These are phyloP conservation scores for Aspergillus texensis DNA, from an alignment of 2,329 filamentous ascomycete genomes.

Conservation along the genomic window DNA sequence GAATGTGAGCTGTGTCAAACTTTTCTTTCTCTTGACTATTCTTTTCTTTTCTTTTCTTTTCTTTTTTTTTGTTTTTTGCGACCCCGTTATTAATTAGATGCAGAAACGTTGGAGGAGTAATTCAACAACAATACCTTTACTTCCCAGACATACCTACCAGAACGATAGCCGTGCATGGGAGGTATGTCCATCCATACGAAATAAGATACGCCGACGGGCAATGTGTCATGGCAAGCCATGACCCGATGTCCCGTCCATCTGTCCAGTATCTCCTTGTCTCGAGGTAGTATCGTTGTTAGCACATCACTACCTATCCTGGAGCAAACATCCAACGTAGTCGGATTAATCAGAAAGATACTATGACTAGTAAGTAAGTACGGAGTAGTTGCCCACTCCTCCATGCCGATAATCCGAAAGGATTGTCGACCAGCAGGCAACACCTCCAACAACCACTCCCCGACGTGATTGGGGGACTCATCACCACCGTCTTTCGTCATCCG, in stretches of 20 bases:
- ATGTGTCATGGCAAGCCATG: background rate
- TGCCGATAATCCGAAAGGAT: constrained; percentile 13
- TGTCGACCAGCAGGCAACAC: background rate
- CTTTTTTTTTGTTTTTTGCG: background rate
- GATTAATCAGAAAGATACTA: background rate
- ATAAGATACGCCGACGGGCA: background rate
- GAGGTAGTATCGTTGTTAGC: background rate
- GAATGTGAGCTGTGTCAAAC: constrained; percentile 19
- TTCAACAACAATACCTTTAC: constrained; percentile 6
- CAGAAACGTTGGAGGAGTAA: constrained; percentile 14
- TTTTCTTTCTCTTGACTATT: constrained; percentile 4
- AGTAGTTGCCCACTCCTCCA: background rate
- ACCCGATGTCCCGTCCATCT: background rate
- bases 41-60: too few relatives aligned
- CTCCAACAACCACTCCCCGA: constrained; percentile 2
- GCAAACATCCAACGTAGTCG: background rate
- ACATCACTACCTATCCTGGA: constrained; percentile 1
- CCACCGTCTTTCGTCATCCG: constrained; percentile 11
- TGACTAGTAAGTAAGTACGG: background rate
- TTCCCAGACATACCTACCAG: background rate
- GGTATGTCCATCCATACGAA: background rate
- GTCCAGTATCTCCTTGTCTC: background rate
- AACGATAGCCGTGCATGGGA: background rate
- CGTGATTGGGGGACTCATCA: constrained; percentile 10
- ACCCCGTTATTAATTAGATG: background rate